phyloP scores from a whole-genome alignment of 2,329 filamentous ascomycete genomes.

The Penicillium sp. region DNA sequence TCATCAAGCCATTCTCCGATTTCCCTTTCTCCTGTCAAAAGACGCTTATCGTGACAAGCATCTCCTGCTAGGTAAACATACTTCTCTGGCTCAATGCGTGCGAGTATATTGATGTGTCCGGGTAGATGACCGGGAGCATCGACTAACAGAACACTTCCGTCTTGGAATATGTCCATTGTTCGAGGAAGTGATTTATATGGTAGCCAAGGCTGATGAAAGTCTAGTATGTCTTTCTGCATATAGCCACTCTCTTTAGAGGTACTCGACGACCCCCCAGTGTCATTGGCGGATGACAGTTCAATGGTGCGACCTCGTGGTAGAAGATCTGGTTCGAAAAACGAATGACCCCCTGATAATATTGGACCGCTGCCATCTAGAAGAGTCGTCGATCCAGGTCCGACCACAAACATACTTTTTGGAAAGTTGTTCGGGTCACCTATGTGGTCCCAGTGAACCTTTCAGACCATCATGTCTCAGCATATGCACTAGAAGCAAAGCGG shows the following conservation, averaged over 20 bases:
- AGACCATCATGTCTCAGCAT: background rate
- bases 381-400: slow-evolving; percentile 34
- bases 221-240: background rate
- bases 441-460: slow-evolving; percentile 44
- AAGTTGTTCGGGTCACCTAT: slow-evolving; percentile 48
- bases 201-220: slow-evolving; percentile 28
- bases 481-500: no score
- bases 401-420: slow-evolving; percentile 41
- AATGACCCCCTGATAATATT: background rate
- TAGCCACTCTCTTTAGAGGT: background rate
- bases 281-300: background rate
- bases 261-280: background rate
- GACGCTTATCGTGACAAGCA: slow-evolving; percentile 36
- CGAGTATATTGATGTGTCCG: slow-evolving; percentile 39
- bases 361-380: background rate
- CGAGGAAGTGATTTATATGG: slow-evolving; percentile 14
- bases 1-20: slow-evolving; percentile 35
- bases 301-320: background rate
- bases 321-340: background rate
- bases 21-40: slow-evolving; percentile 33
- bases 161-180: slow-evolving; percentile 35
- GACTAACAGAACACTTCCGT: slow-evolving; percentile 34
- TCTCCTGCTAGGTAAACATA: slow-evolving; percentile 38
- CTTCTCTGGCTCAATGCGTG: slow-evolving; percentile 12
- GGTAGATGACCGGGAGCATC: slow-evolving; percentile 37